A percentile compares a stretch with the other conserved stretches of the same genome.
phyloP scores from a whole-genome alignment of 305 asterid genomes.

The Fraxinus albicans region DNA sequence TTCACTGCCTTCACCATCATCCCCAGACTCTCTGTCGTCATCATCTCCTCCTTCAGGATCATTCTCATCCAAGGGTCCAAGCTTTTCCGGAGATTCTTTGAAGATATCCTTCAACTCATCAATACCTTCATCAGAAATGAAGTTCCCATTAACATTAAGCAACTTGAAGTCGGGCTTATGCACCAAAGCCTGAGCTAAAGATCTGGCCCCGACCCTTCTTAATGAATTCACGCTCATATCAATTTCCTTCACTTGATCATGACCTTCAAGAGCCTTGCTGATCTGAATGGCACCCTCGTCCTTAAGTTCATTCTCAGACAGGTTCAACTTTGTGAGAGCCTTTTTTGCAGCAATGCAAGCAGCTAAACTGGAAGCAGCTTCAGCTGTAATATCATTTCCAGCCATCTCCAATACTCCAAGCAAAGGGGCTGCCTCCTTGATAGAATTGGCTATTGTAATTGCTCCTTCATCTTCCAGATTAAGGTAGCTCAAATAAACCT shows the following conservation, averaged over 20 bases:
- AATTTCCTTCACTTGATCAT: slow-evolving; percentile 62
- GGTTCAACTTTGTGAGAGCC: slow-evolving; percentile 62
- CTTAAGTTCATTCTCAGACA: slow-evolving; percentile 85
- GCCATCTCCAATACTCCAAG: slow-evolving; percentile 79
- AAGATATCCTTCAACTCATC: slow-evolving; percentile 74
- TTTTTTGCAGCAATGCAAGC: slow-evolving; percentile 56
- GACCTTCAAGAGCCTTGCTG: slow-evolving; percentile 55
- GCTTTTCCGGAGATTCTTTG: slow-evolving; percentile 60
- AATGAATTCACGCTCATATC: slow-evolving; percentile 71
- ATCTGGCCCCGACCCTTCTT: slow-evolving; percentile 62
- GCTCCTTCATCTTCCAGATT: slow-evolving; percentile 87
- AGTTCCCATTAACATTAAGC: slow-evolving; percentile 69
- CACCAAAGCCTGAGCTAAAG: slow-evolving; percentile 63
- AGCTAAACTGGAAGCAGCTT: slow-evolving; percentile 65
- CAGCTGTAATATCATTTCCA: slow-evolving; percentile 85
- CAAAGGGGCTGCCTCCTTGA: slow-evolving; percentile 61
- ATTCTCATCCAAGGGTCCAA: slow-evolving; percentile 82
- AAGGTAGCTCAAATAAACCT: slow-evolving; percentile 79
- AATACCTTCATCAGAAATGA: slow-evolving; percentile 77
- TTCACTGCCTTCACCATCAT: slow-evolving; percentile 54
- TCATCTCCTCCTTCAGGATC: slow-evolving; percentile 82
- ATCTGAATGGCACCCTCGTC: slow-evolving; percentile 80
- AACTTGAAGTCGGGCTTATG: slow-evolving; percentile 55
- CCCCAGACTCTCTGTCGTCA: slow-evolving; percentile 63
- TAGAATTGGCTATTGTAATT: slow-evolving; percentile 61